Conservation (phyloP, 2,329 filamentous ascomycete genomes). For the Diaporthe aspalathi region DNA sequence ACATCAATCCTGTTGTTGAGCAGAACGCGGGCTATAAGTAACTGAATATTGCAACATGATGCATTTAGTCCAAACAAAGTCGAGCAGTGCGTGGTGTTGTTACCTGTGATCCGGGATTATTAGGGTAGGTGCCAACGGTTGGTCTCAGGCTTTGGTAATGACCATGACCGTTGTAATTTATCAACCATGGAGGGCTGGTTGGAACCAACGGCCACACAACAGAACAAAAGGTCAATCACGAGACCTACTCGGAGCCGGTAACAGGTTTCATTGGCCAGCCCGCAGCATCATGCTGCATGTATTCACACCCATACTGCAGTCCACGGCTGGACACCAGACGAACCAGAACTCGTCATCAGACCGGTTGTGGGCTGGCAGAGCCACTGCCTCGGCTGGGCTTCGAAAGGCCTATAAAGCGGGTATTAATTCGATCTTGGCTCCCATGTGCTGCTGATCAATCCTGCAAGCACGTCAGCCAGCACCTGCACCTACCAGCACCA, state of each 20-base stretch:
- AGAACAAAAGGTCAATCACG: background rate
- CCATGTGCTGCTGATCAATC: constrained; percentile 23
- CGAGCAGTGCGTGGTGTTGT: background rate
- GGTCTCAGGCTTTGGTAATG: background rate
- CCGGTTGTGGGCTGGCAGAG: constrained; percentile 9
- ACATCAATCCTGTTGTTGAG: too few species aligned
- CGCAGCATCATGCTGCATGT: background rate
- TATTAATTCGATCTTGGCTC: background rate
- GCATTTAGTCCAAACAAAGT: background rate
- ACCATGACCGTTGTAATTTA: background rate
- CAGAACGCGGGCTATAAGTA: too few species aligned
- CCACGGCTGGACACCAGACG: background rate
- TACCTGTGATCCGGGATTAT: too few species aligned
- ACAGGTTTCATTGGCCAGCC: background rate
- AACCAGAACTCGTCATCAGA: background rate
- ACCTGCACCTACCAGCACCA: background rate
- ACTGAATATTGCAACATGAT: too few species aligned
- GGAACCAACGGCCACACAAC: constrained; percentile 1
- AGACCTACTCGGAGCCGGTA: background rate
- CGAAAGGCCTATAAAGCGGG: background rate
- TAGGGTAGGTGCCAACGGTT: background rate
- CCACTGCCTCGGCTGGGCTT: constrained; percentile 4
- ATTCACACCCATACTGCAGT: constrained; percentile 3
- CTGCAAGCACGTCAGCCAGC: background rate
- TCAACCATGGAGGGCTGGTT: background rate